Evolutionary conservation across 208 protist species (phyloP).

Genomic region (Vickermania spadyakhi): DNA sequence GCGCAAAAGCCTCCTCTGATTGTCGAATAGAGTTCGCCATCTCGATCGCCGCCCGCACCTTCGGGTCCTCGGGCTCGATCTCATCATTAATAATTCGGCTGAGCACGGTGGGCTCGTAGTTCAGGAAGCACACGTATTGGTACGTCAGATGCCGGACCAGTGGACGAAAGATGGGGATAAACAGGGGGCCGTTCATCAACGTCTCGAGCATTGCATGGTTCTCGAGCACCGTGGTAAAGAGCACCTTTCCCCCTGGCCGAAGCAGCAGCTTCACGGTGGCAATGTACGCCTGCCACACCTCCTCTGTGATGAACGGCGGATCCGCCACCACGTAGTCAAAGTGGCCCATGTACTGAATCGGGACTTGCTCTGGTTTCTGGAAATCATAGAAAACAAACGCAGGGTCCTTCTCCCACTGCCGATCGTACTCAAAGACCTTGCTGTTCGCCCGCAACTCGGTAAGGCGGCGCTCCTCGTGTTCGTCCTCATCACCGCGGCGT

Average conservation of each 20-base stretch:
- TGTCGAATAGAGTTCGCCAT: constrained; percentile 69
- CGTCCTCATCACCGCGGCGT: constrained; percentile 9
- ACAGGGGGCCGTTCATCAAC: constrained; percentile 54
- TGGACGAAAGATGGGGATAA: constrained; percentile 75
- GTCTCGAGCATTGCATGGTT: constrained; percentile 80
- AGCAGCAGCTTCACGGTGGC: constrained; percentile 50
- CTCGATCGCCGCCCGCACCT: constrained; percentile 28
- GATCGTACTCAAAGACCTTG: constrained; percentile 82
- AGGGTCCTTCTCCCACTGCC: constrained; percentile 58
- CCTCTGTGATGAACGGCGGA: constrained; percentile 90
- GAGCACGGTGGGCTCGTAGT: constrained; percentile 53
- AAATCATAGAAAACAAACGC: constrained; percentile 88
- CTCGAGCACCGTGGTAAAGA: constrained; percentile 88
- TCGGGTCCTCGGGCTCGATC: constrained; percentile 15
- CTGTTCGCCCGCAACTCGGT: constrained; percentile 26
- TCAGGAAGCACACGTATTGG: constrained; percentile 92
- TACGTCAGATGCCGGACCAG: constrained; percentile 83
- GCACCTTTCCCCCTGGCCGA: constrained; percentile 57
- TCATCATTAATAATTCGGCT: constrained; percentile 11
- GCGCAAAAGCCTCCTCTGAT: constrained; percentile 51
- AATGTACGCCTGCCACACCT: constrained; percentile 83
- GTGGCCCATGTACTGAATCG: constrained; percentile 45
- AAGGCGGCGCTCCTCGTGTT: constrained; percentile 8
- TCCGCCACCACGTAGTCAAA: constrained; percentile 93
- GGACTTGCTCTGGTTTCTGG: constrained; percentile 58